These are phyloP conservation scores for Filobasidium wieringae DNA, from an alignment of 768 basidiomycete species.

Conservation along the genomic window DNA sequence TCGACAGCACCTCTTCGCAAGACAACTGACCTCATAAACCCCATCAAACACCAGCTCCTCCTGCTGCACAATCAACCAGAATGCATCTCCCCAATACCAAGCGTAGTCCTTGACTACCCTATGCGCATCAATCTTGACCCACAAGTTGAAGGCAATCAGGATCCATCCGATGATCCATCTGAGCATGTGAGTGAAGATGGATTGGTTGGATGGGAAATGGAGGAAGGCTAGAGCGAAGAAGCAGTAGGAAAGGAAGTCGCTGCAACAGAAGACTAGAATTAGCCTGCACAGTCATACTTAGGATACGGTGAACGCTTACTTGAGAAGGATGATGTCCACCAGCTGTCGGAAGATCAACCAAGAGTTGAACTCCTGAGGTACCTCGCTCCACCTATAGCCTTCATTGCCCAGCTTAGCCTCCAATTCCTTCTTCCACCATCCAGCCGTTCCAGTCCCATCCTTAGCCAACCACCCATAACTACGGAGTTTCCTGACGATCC, in stretches of 20 bases:
- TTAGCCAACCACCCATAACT: constrained; percentile 78
- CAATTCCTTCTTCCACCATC: constrained; percentile 77
- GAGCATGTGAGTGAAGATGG: constrained; percentile 59
- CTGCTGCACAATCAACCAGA: constrained; percentile 38
- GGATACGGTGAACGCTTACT: constrained; percentile 47
- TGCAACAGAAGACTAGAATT: constrained; percentile 29
- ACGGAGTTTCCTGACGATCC: constrained; percentile 75
- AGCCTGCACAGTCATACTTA: background rate
- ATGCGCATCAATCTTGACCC: constrained; percentile 97
- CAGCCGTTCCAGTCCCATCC: constrained; percentile 49
- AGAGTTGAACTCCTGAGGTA: constrained; percentile 86
- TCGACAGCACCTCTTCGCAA: constrained; percentile 38
- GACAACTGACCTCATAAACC: constrained; percentile 85
- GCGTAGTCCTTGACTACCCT: constrained; percentile 96
- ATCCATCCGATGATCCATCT: constrained; percentile 78
- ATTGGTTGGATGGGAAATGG: constrained; percentile 68
- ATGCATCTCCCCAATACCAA: constrained; percentile 71
- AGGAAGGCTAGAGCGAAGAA: constrained; percentile 92
- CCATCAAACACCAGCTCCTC: constrained; percentile 82
- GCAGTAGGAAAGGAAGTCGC: constrained; percentile 88
- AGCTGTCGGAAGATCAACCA: constrained; percentile 92
- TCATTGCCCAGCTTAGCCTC: constrained; percentile 81
- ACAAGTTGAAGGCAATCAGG: constrained; percentile 86
- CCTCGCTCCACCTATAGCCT: constrained; percentile 84
- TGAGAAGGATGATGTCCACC: constrained; percentile 92